Evolutionary conservation across 2,329 filamentous ascomycete species (phyloP).

Genomic region (Alternaria gaisen): DNA sequence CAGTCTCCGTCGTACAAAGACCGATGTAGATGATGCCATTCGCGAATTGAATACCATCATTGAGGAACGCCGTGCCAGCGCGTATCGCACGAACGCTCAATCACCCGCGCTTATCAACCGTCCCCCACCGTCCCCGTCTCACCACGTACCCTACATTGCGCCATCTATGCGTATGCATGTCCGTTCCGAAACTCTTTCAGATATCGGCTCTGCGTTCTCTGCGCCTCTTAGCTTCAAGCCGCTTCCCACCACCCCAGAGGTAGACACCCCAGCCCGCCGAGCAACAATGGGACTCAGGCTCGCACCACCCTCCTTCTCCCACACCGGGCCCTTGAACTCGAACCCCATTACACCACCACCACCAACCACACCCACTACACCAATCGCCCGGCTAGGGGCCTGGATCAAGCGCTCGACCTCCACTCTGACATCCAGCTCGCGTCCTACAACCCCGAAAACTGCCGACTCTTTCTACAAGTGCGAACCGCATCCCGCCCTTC

Average conservation of each 20-base stretch:
- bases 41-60: slow-evolving; percentile 60
- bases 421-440: slow-evolving; percentile 32
- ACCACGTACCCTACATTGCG: slow-evolving; percentile 58
- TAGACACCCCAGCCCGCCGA: slow-evolving; percentile 15
- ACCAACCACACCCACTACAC: slow-evolving; percentile 44
- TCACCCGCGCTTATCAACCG: slow-evolving; percentile 38
- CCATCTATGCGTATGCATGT: slow-evolving; percentile 57
- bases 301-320: slow-evolving; percentile 30
- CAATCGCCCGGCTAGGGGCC: slow-evolving; percentile 44
- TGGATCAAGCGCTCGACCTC: slow-evolving; percentile 48
- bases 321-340: slow-evolving; percentile 42
- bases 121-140: slow-evolving; percentile 45
- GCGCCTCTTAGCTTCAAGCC: slow-evolving; percentile 47
- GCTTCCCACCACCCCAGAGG: slow-evolving; percentile 30
- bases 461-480: slow-evolving; percentile 44
- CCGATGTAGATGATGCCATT: slow-evolving; percentile 57
- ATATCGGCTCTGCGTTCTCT: slow-evolving; percentile 59
- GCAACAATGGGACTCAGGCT: slow-evolving; percentile 38
- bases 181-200: slow-evolving; percentile 57
- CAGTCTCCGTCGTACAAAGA: slow-evolving; percentile 49
- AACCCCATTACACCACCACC: slow-evolving; percentile 49
- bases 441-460: slow-evolving; percentile 18
- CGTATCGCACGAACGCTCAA: slow-evolving; percentile 42
- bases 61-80: slow-evolving; percentile 56
- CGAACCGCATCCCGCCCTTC: slow-evolving; percentile 19